These are phyloP conservation scores for Trichosanthes truncata DNA, from an alignment of 306 rosid species.

Conservation along the genomic window DNA sequence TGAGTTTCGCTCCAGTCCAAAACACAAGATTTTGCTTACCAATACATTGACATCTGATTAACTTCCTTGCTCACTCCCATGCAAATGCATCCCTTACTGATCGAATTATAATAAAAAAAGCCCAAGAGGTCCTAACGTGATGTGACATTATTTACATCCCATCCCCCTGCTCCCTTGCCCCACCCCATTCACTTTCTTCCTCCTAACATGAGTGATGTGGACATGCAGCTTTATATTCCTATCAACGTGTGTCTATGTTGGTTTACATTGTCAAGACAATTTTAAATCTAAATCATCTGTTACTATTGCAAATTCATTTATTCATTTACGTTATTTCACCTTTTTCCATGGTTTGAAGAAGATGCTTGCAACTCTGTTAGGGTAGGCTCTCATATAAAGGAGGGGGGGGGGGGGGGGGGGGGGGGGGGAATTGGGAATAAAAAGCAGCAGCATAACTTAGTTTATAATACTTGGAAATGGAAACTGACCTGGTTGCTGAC, in stretches of 20 bases:
- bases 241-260: background rate
- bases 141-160: background rate
- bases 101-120: no score
- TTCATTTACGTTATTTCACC: background rate
- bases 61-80: no score
- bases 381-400: background rate
- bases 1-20: background rate
- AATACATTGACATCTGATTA: no score
- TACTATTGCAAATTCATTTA: background rate
- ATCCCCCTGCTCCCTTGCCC: background rate
- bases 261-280: background rate
- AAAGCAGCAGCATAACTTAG: background rate
- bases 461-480: background rate
- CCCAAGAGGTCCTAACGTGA: no score
- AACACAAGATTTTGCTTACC: background rate
- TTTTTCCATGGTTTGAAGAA: background rate
- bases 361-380: background rate
- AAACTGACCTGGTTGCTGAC: constrained; percentile 90
- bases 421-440: background rate
- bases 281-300: background rate
- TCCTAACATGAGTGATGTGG: background rate
- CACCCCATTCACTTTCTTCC: background rate
- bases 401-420: no score
- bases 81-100: background rate
- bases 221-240: background rate